Base-by-base conservation (phyloP, 2,329 filamentous ascomycete genomes). In the Neurospora sp. region DNA sequence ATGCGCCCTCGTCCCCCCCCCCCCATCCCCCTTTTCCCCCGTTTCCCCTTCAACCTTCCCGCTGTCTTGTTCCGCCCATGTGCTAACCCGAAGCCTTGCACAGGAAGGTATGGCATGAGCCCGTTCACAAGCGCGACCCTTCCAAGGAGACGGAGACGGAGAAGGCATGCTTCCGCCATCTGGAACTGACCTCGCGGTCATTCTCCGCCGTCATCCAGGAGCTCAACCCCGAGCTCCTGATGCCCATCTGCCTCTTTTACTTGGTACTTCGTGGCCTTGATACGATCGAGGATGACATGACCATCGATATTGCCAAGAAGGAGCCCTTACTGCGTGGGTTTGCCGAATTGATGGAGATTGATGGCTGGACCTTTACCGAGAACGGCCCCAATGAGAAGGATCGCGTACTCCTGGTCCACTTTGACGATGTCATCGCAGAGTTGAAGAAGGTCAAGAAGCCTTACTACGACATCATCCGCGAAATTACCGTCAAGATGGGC, bases 271-370 rank as follows among this genome's bases (percentile, higher is more conserved):
- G 96, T 72, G 96, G 93, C 66, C 87, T 99, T 68, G 96, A 99
- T 81, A 99, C 96, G n/a, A 92, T 99, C 72, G 96, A 99, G 82
- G 96, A 99, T 84, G 96, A 99, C 81, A 98, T 97, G 89, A 97
- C 93, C 5, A 90, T 99, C 72, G 84, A 91, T 2, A 82, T 95
- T 46, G 86, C 87, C 73, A 90, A 87, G 77, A 99, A 99, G 83
- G 91, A 96, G 78, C 93, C 93, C 1, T 81, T 97, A 70, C 84
- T 99, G 72, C 89, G 95, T 72, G 85, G 91, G 66, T 99, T 99
- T 80, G 84, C 96, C 78, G 82, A 91, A 69, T 86, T 90, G 74
- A 85, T 98, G 77, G 90, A 93, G 74, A 81, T 90, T 73, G 92
- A 97, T 74, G 94, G 93, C 68, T 99, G 96, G 96, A 96, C 88